A percentile compares a stretch with the other conserved stretches of the same genome.
These are phyloP conservation scores for Debaryomycetaceae sp. DNA, from an alignment of 1,139 yeast species.

Conservation along the genomic window DNA sequence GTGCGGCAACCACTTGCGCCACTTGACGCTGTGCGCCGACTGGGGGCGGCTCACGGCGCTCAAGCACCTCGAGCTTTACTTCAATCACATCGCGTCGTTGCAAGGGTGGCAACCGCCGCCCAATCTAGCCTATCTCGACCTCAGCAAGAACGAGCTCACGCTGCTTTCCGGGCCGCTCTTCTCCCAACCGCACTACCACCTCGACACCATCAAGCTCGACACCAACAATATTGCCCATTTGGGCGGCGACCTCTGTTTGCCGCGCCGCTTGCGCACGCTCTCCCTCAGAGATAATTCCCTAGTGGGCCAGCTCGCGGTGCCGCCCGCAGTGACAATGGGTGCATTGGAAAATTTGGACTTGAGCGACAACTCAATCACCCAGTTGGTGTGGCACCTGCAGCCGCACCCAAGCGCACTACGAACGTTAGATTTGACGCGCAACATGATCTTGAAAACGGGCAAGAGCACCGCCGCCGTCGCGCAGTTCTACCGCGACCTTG, in stretches of 20 bases:
- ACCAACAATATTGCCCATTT: conserved; percentile 16
- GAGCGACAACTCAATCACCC: conserved; percentile 18
- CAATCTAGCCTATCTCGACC: conserved; percentile 18
- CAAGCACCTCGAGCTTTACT: conserved; percentile 20
- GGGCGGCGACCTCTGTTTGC: conserved; percentile 15
- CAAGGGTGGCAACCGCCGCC: conserved; percentile 24
- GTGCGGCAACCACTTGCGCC: conserved; percentile 18
- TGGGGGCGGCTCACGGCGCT: conserved; percentile 24
- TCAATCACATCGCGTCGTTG: conserved; percentile 18
- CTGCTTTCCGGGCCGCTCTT: conserved; percentile 11
- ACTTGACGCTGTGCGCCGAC: conserved; percentile 15
- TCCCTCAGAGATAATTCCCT: conserved; percentile 13
- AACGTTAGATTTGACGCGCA: conserved; percentile 18
- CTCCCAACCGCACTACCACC: conserved; percentile 11
- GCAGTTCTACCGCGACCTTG: conserved; percentile 22
- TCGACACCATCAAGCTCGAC: conserved; percentile 12
- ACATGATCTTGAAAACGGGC: conserved; percentile 14
- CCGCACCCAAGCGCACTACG: too few relatives aligned
- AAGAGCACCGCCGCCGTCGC: conserved; percentile 11
- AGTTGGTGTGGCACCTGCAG: conserved; percentile 7
- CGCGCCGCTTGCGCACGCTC: conserved; percentile 13
- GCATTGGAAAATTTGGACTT: conserved; percentile 18
- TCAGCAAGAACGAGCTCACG: conserved; percentile 18
- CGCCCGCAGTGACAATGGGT: conserved; percentile 9
- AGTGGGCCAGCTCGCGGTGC: conserved; percentile 10